Base-by-base conservation (phyloP, 2,329 filamentous ascomycete species). In the Aspergillus spinulosporus region DNA sequence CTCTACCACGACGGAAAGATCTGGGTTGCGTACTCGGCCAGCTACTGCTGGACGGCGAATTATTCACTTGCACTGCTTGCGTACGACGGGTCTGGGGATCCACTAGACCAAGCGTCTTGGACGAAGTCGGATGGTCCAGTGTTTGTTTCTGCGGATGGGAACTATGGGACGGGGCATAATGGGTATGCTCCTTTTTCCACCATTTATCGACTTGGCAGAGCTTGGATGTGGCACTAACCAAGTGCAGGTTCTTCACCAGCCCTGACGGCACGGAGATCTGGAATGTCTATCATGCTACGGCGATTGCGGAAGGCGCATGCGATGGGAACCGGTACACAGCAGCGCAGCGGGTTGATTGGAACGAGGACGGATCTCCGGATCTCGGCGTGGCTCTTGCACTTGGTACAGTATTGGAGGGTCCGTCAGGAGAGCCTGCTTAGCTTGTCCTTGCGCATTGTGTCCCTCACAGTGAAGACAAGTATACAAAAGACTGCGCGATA, bases 101-200 rank as follows among this genome's bases (percentile, higher is more conserved):
- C 82, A 0, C 67, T 75, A 11, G 62, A 67, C 12, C 61, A 70
- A 0, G 64, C 64, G 0, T 79, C 76, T 8, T 85, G 82, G 83
- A 74, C 67, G 3, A 85, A 84, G 73, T 48, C 29, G 3, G 76
- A 71, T 2, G 80, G 80, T 0, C 82, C 80, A 6, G 72, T 81
- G 2, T 77, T 85, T 37, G 77, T 73, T 15, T 78, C 75, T 44
- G 81, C 77, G 1, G 84, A 84, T 57, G 81, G 81, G 2, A 82
- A 83, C 64, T 84, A 80, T 49, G 82, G 82, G 11, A 80, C 82
- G 0, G 82, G 81, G 0, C 81, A 84, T 59, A 84, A 84, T 61
- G 73, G 72, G 69, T 49, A 37, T 15, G 15, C 37, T n/a, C 32
- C 12, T 21, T 7, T 12, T 28, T 14, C n/a, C 12, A 14, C 9